Percentiles rank a stretch among this genome's conserved stretches.
Conservation (phyloP, 164 flowering plant genomes). For the Buxus sempervirens region DNA sequence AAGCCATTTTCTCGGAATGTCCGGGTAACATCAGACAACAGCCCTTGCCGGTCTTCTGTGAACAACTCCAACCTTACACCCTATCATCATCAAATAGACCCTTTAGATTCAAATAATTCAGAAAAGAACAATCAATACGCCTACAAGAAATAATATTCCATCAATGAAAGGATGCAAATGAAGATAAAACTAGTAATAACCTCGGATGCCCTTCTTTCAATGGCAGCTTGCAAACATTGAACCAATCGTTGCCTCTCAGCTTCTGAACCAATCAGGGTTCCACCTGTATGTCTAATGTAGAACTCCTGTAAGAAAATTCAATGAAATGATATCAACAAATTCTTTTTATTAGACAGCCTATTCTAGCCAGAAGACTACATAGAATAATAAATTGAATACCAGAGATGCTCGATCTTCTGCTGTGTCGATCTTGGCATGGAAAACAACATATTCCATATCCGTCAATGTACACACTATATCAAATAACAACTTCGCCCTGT, state of each 20-base stretch:
- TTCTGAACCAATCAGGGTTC: conserved; percentile 73
- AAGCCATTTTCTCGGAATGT: conserved; percentile 91
- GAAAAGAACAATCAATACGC: no score
- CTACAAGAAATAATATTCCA: no score
- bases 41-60: conserved; percentile 49
- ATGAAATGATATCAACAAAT: background rate
- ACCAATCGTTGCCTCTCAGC: conserved; percentile 71
- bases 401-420: background rate
- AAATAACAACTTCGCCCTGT: conserved; percentile 56
- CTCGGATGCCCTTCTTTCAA: conserved; percentile 74
- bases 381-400: background rate
- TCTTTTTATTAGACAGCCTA: background rate
- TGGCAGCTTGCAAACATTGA: conserved; percentile 71
- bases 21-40: conserved; percentile 81
- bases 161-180: no score
- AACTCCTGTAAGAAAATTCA: conserved; percentile 51
- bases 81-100: conserved; percentile 25
- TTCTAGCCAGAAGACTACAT: no score
- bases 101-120: no score
- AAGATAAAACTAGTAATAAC: conserved; percentile 24
- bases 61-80: conserved; percentile 68
- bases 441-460: conserved; percentile 68
- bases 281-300: conserved; percentile 70
- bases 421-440: conserved; percentile 57
- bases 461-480: conserved; percentile 73